Percentiles rank a stretch among this genome's conserved stretches.
Conservation (phyloP, 495 filamentous ascomycete species). For the Parathielavia appendiculata region DNA sequence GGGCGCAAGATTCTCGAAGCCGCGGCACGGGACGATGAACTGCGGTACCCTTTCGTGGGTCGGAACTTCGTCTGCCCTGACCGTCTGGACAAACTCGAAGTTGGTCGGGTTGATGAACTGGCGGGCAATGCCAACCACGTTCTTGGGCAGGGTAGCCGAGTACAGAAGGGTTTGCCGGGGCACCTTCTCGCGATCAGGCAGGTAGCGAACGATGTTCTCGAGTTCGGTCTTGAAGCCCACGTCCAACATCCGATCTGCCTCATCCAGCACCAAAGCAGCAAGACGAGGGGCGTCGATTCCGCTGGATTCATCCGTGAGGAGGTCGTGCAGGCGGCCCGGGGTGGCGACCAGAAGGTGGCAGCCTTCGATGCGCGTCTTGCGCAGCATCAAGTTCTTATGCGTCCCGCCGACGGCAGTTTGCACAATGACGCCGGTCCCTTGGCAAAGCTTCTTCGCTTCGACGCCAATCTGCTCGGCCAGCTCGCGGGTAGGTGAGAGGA, state of each 20-base stretch:
- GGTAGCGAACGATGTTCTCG: conserved; percentile 55
- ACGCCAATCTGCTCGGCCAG: conserved; percentile 89
- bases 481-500: conserved; percentile 92
- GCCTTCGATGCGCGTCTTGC: conserved; percentile 59
- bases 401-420: conserved; percentile 90
- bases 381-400: conserved; percentile 59
- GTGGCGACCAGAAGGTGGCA: conserved; percentile 90
- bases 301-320: conserved; percentile 63
- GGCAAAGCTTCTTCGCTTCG: conserved; percentile 69
- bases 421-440: conserved; percentile 63
- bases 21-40: conserved; percentile 55
- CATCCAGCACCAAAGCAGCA: conserved; percentile 80
- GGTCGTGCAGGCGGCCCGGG: conserved; percentile 80
- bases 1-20: conserved; percentile 73
- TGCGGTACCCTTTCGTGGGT: conserved; percentile 85
- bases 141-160: conserved; percentile 82
- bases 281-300: conserved; percentile 69
- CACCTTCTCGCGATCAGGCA: conserved; percentile 55
- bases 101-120: conserved; percentile 45
- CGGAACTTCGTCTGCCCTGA: conserved; percentile 69
- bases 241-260: conserved; percentile 89
- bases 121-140: conserved; percentile 75
- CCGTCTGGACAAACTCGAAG: conserved; percentile 79
- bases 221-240: conserved; percentile 82
- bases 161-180: conserved; percentile 87